phyloP scores from a whole-genome alignment of 2,329 filamentous ascomycete genomes.

The Calonectria leucothoes region DNA sequence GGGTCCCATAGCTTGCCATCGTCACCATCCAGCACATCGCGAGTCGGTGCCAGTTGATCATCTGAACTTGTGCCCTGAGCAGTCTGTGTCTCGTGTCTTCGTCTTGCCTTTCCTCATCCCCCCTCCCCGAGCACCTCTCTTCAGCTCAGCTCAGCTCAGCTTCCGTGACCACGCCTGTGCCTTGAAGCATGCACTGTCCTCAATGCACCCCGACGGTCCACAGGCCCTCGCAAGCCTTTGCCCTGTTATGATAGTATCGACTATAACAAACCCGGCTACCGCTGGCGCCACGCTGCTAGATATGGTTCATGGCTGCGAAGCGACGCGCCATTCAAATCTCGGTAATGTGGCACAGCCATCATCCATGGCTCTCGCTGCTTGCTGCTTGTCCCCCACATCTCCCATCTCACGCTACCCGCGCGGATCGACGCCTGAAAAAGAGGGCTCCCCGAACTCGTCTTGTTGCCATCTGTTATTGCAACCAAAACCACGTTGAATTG shows the following conservation, averaged over 20 bases:
- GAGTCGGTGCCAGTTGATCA: neutral
- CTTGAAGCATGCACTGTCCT: neutral
- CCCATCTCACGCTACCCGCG: conserved; percentile 13
- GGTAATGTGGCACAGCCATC: conserved; percentile 21
- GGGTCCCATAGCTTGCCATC: conserved; percentile 16
- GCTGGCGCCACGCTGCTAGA: conserved; percentile 7
- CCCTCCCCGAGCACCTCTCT: neutral
- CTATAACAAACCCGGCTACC: neutral
- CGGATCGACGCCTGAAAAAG: conserved; percentile 12
- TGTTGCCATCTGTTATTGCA: neutral
- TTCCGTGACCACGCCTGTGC: neutral
- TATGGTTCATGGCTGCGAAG: conserved; percentile 5
- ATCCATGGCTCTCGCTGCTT: conserved; percentile 3
- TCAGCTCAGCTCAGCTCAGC: no score
- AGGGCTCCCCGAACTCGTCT: neutral
- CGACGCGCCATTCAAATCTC: conserved; percentile 29
- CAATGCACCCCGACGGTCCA: neutral
- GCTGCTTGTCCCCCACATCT: neutral
- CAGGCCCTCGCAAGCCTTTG: neutral
- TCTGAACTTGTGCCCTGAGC: neutral
- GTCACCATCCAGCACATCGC: neutral
- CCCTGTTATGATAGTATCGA: neutral
- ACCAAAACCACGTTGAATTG: neutral
- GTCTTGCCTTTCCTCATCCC: neutral
- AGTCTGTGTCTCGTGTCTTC: neutral